phyloP scores from a whole-genome alignment of 371 early-diverging fungal genomes.

The Amoeboaphelidium protococcarum region DNA sequence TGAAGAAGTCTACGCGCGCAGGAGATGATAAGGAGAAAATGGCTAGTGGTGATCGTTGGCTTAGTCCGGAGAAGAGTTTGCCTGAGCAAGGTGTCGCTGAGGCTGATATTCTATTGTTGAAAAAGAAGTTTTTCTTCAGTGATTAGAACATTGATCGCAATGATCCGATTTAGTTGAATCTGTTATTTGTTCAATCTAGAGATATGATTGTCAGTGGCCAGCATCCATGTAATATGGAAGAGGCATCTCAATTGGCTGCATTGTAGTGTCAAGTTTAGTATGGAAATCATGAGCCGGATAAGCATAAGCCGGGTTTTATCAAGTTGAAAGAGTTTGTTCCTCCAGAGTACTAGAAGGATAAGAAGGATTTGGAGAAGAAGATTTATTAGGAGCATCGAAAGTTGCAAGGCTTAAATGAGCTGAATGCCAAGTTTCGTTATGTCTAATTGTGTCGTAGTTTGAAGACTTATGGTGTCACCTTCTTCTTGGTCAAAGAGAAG shows the following conservation, averaged over 20 bases:
- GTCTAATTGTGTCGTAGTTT: slow-evolving; percentile 21
- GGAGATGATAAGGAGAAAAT: neutral
- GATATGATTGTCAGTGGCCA: slow-evolving; percentile 19
- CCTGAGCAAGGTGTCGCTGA: slow-evolving; percentile 22
- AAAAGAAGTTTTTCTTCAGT: slow-evolving; percentile 24
- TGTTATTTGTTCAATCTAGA: slow-evolving; percentile 18
- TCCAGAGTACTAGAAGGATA: slow-evolving; percentile 15
- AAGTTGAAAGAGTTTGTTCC: slow-evolving; percentile 20
- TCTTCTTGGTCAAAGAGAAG: slow-evolving; percentile 21
- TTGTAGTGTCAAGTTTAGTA: slow-evolving; percentile 20
- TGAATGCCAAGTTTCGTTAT: slow-evolving; percentile 25
- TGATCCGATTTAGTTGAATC: slow-evolving; percentile 24
- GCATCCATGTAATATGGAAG: slow-evolving; percentile 21
- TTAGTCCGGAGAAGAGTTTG: slow-evolving; percentile 20
- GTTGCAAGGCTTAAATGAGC: slow-evolving; percentile 18
- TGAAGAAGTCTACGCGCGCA: neutral
- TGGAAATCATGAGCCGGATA: slow-evolving; percentile 24
- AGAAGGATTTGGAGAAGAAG: slow-evolving; percentile 17
- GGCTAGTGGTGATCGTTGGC: slow-evolving; percentile 12
- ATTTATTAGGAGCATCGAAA: slow-evolving; percentile 20
- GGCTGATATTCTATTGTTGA: slow-evolving; percentile 15
- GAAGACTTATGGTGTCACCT: slow-evolving; percentile 26
- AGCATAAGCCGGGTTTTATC: slow-evolving; percentile 17
- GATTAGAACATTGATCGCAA: slow-evolving; percentile 23
- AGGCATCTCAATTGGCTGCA: slow-evolving; percentile 21